phyloP scores from a whole-genome alignment of 345 rosid species.

The Kandelia obovata region DNA sequence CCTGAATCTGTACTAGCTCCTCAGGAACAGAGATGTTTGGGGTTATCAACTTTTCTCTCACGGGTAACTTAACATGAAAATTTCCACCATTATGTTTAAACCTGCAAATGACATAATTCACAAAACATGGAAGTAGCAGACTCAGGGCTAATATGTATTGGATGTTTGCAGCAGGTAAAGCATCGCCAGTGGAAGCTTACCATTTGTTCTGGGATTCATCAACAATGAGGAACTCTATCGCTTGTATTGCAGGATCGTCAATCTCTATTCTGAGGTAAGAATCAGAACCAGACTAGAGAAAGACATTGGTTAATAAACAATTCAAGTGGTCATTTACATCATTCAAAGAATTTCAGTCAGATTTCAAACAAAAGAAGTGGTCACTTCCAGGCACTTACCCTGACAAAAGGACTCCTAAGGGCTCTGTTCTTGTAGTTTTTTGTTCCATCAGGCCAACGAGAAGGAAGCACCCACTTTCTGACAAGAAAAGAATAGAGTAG shows the following conservation, averaged over 20 bases:
- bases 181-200: constrained; percentile 39
- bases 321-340: constrained; percentile 14
- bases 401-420: constrained; percentile 80
- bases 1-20: constrained; percentile 93
- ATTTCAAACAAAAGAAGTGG: constrained; percentile 17
- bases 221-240: constrained; percentile 84
- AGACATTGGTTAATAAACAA: constrained; percentile 12
- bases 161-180: constrained; percentile 6
- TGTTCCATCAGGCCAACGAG: constrained; percentile 71
- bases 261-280: constrained; percentile 71
- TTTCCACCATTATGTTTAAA: constrained; percentile 79
- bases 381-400: constrained; percentile 44
- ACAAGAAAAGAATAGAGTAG: constrained; percentile 12
- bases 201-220: constrained; percentile 83
- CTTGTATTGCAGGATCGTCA: constrained; percentile 69
- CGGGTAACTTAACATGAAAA: constrained; percentile 69
- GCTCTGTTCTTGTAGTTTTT: constrained; percentile 83
- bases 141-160: constrained; percentile 5
- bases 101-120: constrained; percentile 44
- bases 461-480: constrained; percentile 93
- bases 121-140: background rate
- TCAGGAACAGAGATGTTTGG: constrained; percentile 66
- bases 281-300: constrained; percentile 55
- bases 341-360: constrained; percentile 3
- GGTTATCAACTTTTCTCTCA: constrained; percentile 31